These are phyloP conservation scores for Paraphoma sp. DNA, from an alignment of 2,329 filamentous ascomycete species.

Conservation along the genomic window DNA sequence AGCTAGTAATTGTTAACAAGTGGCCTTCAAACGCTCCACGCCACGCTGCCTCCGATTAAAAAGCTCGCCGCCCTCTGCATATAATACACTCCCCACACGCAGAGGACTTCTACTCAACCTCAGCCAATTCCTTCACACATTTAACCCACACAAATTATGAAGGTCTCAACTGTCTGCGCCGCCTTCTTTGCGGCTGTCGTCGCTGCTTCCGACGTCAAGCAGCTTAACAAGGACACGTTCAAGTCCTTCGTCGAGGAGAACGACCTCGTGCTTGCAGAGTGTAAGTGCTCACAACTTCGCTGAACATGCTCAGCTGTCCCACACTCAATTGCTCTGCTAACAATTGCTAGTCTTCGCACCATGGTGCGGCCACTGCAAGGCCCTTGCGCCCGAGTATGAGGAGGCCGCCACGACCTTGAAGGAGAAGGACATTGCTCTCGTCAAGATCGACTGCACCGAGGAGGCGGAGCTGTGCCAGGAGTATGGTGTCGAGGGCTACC, in stretches of 20 bases:
- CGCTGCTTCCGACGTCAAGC: constrained; percentile 78
- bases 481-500: constrained; percentile 95
- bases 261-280: constrained; percentile 92
- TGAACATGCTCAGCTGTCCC: background rate
- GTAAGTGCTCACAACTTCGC: constrained; percentile 60
- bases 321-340: constrained; percentile 44
- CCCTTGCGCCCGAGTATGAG: constrained; percentile 91
- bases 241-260: constrained; percentile 84
- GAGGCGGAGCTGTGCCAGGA: constrained; percentile 89
- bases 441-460: constrained; percentile 94
- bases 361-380: constrained; percentile 99
- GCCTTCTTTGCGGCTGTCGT: constrained; percentile 63
- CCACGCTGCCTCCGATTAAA: constrained; percentile 31
- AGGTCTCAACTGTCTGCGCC: constrained; percentile 47
- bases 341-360: constrained; percentile 79
- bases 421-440: constrained; percentile 85
- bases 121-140: constrained; percentile 10
- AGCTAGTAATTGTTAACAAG: constrained; percentile 20
- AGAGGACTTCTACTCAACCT: constrained; percentile 18
- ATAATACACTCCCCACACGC: constrained; percentile 17
- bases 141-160: constrained; percentile 34
- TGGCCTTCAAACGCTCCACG: constrained; percentile 25
- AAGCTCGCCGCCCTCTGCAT: constrained; percentile 21
- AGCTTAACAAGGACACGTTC: constrained; percentile 87
- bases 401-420: constrained; percentile 82